Base-by-base conservation (phyloP, 1,284 basidiomycete species). In the Cryptococcus maquisensis region DNA sequence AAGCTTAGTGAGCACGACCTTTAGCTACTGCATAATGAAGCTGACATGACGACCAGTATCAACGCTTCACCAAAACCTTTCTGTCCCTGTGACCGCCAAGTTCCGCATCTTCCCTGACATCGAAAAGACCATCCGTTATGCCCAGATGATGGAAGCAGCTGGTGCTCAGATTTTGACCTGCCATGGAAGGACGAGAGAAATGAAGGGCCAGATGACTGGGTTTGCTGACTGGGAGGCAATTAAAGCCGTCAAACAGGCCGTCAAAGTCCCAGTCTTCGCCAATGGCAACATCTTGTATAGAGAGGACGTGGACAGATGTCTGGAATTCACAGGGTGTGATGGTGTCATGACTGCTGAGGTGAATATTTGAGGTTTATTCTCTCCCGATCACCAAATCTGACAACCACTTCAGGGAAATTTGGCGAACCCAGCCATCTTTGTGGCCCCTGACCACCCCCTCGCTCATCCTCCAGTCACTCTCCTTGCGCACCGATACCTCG, bases 151-250 rank as follows among this genome's bases (percentile, higher is more conserved):
- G 49, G 93, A 97, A 75, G 79, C 85, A 0, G 93, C 95, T 0
- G 96, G 95, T 0, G 95, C 95, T 0, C 95, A 98, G 71, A 92
- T 98, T 57, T 78, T 98, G 13, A 92, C 92, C 0, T 92, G 93
- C 60, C 95, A 98, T 65, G 95, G 95, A 0, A 83, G 96, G 2
- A 84, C 86, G 39, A 82, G 93, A 32, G 92, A 96, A 61, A 92
- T 96, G 78, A 86, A 95, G 50, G 96, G 94, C 0, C 89, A 92
- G 52, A 54, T 65, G 21, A 77, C 77, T 12, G 92, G 92, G 5
- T 73, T 94, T 1, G 92, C 92, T 1, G 89, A 91, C 62, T 96
- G 86, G 86, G 77, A 76, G 36, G 86, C 92, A 74, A 94, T 96
- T 66, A 80, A 81, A 16, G 86, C 88, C 0, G 90, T 96, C 59